phyloP scores from a whole-genome alignment of 2,329 filamentous ascomycete species.

The Ampelomyces quisqualis region DNA sequence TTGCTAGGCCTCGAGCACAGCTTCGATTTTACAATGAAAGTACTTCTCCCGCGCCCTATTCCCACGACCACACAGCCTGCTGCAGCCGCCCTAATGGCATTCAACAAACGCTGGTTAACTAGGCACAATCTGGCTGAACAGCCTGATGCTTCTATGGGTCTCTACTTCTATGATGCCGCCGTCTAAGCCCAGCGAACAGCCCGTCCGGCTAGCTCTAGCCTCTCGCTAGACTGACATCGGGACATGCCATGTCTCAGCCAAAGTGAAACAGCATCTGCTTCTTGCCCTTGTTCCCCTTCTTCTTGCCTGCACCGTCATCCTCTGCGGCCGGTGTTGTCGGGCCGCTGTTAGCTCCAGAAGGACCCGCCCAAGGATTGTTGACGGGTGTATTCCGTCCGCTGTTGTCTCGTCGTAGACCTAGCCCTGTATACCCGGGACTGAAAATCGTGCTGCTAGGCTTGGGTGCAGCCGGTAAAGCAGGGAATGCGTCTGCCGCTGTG shows the following conservation, averaged over 20 bases:
- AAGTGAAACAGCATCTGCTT: slow-evolving; percentile 55
- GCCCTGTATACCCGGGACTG: slow-evolving; percentile 52
- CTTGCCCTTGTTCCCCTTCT: slow-evolving; percentile 53
- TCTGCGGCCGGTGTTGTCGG: slow-evolving; percentile 26
- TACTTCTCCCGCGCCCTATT: too few species aligned
- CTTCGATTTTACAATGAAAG: too few species aligned
- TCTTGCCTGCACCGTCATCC: slow-evolving; percentile 40
- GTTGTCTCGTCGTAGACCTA: slow-evolving; percentile 48
- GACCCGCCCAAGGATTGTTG: slow-evolving; percentile 44
- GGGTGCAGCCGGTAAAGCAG: slow-evolving; percentile 75
- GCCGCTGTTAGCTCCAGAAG: slow-evolving; percentile 30
- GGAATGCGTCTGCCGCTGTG: slow-evolving; percentile 65
- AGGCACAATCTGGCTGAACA: slow-evolving; percentile 6
- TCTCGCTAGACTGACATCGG: neutral
- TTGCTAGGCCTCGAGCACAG: too few species aligned
- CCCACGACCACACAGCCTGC: too few species aligned
- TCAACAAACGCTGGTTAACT: neutral
- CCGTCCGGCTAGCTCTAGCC: neutral
- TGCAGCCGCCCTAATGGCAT: too few species aligned
- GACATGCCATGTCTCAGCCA: slow-evolving; percentile 38
- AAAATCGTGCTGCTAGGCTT: slow-evolving; percentile 62
- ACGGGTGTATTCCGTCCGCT: slow-evolving; percentile 43
- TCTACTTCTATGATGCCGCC: neutral
- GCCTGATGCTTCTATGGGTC: neutral
- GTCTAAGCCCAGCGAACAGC: neutral